These are phyloP conservation scores for Pontederia paniculata DNA, from an alignment of 176 grass and related monocot species.

Conservation along the genomic window DNA sequence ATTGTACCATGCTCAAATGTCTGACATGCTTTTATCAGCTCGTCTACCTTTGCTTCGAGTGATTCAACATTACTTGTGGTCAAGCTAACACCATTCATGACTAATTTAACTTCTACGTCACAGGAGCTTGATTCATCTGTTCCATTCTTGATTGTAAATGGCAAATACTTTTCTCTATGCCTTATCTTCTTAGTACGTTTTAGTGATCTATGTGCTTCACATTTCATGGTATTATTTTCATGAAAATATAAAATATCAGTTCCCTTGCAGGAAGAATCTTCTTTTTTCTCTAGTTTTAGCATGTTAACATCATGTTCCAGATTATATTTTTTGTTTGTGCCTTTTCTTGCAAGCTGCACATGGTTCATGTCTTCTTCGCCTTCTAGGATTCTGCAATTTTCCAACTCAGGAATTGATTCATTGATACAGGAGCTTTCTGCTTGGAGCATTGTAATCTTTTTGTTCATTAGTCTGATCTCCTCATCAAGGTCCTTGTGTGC, in stretches of 20 bases:
- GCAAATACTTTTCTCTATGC: conserved; percentile 35
- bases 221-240: conserved; percentile 42
- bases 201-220: conserved; percentile 34
- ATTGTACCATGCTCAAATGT: conserved; percentile 65
- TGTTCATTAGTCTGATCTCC: conserved; percentile 47
- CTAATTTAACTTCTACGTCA: conserved; percentile 40
- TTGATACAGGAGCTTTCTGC: conserved; percentile 53
- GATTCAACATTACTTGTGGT: conserved; percentile 53
- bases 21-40: conserved; percentile 52
- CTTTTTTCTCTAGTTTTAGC: not conserved
- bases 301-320: conserved; percentile 8
- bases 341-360: conserved; percentile 32
- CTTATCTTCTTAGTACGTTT: conserved; percentile 33
- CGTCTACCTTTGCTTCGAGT: conserved; percentile 74
- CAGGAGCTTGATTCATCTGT: conserved; percentile 40
- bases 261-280: not conserved
- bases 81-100: conserved; percentile 47
- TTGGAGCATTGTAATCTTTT: conserved; percentile 45
- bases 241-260: conserved; percentile 13
- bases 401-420: conserved; percentile 11
- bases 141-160: not conserved
- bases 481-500: conserved; percentile 36
- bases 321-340: conserved; percentile 30
- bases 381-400: not conserved
- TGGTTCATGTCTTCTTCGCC: conserved; percentile 21